Base-by-base conservation (phyloP, 1,284 basidiomycete species). In the Tylopilus sp. region DNA sequence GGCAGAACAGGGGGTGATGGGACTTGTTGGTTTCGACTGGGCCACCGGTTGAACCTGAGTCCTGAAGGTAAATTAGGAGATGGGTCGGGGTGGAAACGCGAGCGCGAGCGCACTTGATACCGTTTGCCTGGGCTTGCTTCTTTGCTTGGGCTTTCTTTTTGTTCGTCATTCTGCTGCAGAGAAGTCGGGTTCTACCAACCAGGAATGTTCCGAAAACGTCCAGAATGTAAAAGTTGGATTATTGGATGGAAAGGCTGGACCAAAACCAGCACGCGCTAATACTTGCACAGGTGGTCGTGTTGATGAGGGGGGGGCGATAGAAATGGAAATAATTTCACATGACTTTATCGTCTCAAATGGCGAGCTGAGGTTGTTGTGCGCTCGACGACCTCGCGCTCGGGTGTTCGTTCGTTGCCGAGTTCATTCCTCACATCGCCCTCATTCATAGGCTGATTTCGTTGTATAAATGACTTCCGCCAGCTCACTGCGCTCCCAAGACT, bases 61-160 rank as follows among this genome's bases (percentile, higher is more conserved):
- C 44, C 64, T 63, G 48, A 28, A 29, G 39, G 38, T 8, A 2
- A 52, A 45, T 58, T 42, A 58, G 56, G 6, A 46, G 19, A 6
- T 25, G 13, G 18, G 28, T 28, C 23, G 34, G n/a, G n/a, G n/a
- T n/a, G 26, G 39, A 26, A 26, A 49, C 6, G 28, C 48, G 29
- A 48, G 33, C 19, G 43, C 33, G 38, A 41, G 44, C 64, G 51
- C 41, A 65, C 63, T 58, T 59, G 53, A 54, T 57, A 39, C 52
- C 49, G 26, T 59, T 64, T 28, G 57, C 55, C 48, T 66, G 57
- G 10, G 63, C 46, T 44, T 60, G 60, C 51, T 67, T 72, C 55
- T 59, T 67, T 2, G 59, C 53, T 31, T 58, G 58, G 9, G 66
- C 60, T 43, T 58, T 69, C 56, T 73, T 71, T 56, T 73, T 74